Evolutionary conservation across 495 filamentous ascomycete species (phyloP).

Genomic region (Chaetomidium leptoderma): DNA sequence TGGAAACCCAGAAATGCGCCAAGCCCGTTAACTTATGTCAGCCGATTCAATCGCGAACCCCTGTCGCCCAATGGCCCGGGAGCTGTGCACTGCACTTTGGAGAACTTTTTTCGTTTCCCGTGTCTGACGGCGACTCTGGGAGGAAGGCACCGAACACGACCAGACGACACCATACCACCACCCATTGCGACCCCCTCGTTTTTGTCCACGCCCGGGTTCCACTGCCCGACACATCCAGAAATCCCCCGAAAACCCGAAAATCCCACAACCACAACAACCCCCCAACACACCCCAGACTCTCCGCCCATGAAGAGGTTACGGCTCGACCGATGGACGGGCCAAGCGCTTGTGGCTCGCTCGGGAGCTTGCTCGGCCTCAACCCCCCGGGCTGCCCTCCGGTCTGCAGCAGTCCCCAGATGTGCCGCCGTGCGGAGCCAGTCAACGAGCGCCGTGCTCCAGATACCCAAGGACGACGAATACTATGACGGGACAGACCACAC

Average conservation of each 20-base stretch:
- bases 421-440: conserved; percentile 23
- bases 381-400: conserved; percentile 32
- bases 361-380: conserved; percentile 33
- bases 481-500: conserved; percentile 19
- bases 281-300: background rate
- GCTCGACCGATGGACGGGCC: conserved; percentile 34
- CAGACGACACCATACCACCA: conserved; percentile 12
- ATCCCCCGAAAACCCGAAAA: background rate
- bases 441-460: conserved; percentile 14
- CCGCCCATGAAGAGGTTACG: conserved; percentile 43
- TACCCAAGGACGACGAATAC: conserved; percentile 17
- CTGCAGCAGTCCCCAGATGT: conserved; percentile 13
- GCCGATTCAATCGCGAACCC: conserved; percentile 22
- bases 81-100: conserved; percentile 23
- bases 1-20: background rate
- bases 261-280: too few species aligned
- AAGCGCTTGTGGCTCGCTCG: conserved; percentile 33
- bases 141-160: conserved; percentile 12
- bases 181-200: background rate
- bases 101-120: conserved; percentile 33
- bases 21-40: conserved; percentile 23
- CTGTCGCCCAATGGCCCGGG: conserved; percentile 17
- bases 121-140: conserved; percentile 22
- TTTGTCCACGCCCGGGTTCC: background rate
- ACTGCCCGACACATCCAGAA: background rate